phyloP scores from a whole-genome alignment of 805 yeast genomes.

The Pichia eremophila region DNA sequence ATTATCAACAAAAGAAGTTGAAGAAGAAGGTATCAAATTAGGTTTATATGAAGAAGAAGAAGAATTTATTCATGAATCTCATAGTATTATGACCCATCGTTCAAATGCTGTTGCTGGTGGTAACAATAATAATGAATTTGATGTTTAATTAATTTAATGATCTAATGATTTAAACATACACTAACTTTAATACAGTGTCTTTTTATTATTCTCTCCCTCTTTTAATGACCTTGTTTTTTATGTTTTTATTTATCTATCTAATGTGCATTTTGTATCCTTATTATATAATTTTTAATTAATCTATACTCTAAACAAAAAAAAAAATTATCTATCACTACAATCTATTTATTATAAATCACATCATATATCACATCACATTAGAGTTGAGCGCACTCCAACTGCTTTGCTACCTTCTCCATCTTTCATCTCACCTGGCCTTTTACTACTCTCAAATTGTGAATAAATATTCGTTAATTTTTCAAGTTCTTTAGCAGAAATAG shows the following conservation, averaged over 20 bases:
- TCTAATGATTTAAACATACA: too few relatives aligned
- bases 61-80: neutral
- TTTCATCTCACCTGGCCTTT: conserved; percentile 80
- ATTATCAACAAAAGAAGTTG: conserved; percentile 47
- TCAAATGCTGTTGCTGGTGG: neutral
- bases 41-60: conserved; percentile 34
- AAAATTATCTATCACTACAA: neutral
- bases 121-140: neutral
- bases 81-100: neutral
- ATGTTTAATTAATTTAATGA: neutral
- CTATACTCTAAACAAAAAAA: neutral
- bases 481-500: conserved; percentile 69
- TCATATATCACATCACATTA: conserved; percentile 39
- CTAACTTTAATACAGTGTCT: too few relatives aligned
- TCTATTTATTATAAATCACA: neutral
- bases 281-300: neutral
- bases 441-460: conserved; percentile 50
- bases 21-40: conserved; percentile 47
- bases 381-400: conserved; percentile 75
- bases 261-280: neutral
- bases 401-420: conserved; percentile 72
- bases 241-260: neutral
- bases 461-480: conserved; percentile 56
- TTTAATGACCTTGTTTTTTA: neutral
- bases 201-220: neutral